Evolutionary conservation across 1,284 basidiomycete genomes (phyloP).

Genomic region (Anthracocystis panici-leucophaei): DNA sequence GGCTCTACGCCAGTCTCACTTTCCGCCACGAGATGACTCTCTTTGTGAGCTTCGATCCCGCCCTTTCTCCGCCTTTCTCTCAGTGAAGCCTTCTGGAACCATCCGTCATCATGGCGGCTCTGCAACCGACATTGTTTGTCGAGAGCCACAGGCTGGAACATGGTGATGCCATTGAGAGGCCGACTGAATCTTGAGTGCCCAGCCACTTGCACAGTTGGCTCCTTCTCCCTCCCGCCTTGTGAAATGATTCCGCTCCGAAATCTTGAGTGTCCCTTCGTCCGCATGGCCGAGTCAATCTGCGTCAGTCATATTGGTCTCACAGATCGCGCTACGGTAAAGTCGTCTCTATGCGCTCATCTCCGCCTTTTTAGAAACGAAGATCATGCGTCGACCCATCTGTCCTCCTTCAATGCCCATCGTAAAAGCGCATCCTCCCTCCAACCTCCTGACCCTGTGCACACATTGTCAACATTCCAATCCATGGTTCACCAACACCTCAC

Average conservation of each 20-base stretch:
- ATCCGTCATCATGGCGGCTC: conserved; percentile 12
- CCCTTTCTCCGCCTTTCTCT: no score
- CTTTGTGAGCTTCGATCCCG: conserved; percentile 7
- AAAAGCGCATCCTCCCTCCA: background rate
- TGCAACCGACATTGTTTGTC: background rate
- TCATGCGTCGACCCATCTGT: background rate
- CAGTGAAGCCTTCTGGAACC: background rate
- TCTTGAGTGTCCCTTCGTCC: background rate
- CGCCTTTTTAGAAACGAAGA: background rate
- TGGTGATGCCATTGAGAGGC: conserved; percentile 25
- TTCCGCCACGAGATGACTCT: no score
- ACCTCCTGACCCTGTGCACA: background rate
- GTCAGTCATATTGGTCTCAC: no score
- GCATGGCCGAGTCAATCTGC: no score
- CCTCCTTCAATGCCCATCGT: background rate
- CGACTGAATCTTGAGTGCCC: conserved; percentile 2
- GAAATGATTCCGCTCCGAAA: background rate
- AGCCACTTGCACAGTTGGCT: background rate
- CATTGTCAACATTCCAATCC: background rate
- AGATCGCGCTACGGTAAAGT: no score
- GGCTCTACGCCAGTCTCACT: background rate
- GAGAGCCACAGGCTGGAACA: conserved; percentile 8
- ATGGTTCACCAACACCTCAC: background rate
- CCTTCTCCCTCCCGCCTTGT: background rate
- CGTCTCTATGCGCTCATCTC: background rate